Percentiles rank a stretch among this genome's conserved stretches.
These are phyloP conservation scores for Sarocladium kiliense DNA, from an alignment of 2,329 filamentous ascomycete genomes.

Conservation along the genomic window DNA sequence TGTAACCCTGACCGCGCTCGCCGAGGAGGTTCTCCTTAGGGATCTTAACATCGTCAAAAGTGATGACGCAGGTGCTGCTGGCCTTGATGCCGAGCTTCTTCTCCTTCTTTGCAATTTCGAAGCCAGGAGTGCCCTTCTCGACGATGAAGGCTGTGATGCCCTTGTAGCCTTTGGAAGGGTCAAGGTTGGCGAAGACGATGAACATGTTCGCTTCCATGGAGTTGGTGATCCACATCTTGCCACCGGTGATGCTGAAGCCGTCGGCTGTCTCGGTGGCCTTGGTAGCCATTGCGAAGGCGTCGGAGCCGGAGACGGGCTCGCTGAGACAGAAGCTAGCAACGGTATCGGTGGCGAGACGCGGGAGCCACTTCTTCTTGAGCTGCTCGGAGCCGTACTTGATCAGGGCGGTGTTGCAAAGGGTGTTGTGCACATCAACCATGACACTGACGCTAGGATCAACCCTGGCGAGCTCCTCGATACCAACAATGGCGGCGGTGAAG, in stretches of 20 bases:
- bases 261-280: slow-evolving; percentile 78
- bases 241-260: slow-evolving; percentile 82
- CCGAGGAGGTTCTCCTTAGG: slow-evolving; percentile 86
- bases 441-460: slow-evolving; percentile 95
- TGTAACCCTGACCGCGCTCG: slow-evolving; percentile 88
- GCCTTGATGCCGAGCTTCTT: slow-evolving; percentile 98
- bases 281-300: slow-evolving; percentile 92
- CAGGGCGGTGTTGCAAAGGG: slow-evolving; percentile 89
- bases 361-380: slow-evolving; percentile 81
- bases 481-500: slow-evolving; percentile 93
- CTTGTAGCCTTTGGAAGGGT: slow-evolving; percentile 89
- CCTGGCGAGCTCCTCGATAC: slow-evolving; percentile 91
- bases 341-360: slow-evolving; percentile 82
- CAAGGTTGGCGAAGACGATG: slow-evolving; percentile 95
- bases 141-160: slow-evolving; percentile 95
- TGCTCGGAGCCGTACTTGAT: slow-evolving; percentile 76
- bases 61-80: slow-evolving; percentile 93
- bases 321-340: slow-evolving; percentile 91
- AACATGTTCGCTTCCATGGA: slow-evolving; percentile 90
- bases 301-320: slow-evolving; percentile 87
- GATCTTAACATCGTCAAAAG: slow-evolving; percentile 92
- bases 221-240: slow-evolving; percentile 99
- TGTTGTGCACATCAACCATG: slow-evolving; percentile 96
- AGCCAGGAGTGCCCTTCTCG: slow-evolving; percentile 83
- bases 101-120: slow-evolving; percentile 98